Conservation (phyloP, 306 rosid species). For the Trifolium pratense region DNA sequence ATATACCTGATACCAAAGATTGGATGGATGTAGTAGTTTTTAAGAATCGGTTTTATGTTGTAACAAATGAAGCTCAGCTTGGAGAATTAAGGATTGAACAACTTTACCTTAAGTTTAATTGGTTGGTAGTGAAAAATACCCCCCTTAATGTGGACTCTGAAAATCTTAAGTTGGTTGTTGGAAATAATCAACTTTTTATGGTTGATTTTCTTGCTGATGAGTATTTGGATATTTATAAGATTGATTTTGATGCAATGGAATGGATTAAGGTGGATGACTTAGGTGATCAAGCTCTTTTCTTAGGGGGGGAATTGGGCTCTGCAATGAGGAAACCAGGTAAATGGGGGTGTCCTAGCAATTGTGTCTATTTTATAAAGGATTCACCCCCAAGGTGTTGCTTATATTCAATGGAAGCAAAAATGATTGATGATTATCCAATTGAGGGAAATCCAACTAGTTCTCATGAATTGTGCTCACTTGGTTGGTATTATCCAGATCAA, state of each 20-base stretch:
- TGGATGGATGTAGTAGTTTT: background rate
- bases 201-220: conserved; percentile 1
- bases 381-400: background rate
- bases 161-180: conserved; percentile 21
- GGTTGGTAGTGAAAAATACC: background rate
- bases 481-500: conserved; percentile 27
- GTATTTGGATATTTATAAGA: background rate
- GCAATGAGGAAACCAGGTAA: background rate
- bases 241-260: conserved; percentile 4
- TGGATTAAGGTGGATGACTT: background rate
- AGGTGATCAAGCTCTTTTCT: background rate
- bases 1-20: too few relatives aligned
- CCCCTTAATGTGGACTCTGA: background rate
- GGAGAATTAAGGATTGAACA: background rate
- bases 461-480: background rate
- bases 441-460: background rate
- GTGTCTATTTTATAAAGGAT: background rate
- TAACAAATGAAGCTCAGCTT: background rate
- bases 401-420: background rate
- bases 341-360: conserved; percentile 15
- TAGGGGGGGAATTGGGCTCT: background rate
- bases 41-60: background rate
- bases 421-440: background rate
- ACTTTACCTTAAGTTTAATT: background rate
- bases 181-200: background rate